A percentile compares a stretch with the other conserved stretches of the same genome.
phyloP scores from a whole-genome alignment of 1,284 basidiomycete species.

The Heterobasidion parviporum region DNA sequence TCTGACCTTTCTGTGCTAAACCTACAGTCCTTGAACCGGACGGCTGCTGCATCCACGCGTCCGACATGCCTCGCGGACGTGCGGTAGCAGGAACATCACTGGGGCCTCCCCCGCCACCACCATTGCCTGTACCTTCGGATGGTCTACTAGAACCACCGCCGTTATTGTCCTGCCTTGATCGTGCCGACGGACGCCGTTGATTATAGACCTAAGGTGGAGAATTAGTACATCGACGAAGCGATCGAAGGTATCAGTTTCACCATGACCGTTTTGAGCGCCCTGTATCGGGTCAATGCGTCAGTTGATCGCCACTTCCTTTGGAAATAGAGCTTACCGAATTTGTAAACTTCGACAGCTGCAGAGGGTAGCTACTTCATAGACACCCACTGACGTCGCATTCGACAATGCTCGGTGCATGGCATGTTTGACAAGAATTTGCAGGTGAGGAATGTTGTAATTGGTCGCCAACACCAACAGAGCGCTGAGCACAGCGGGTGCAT shows the following conservation, averaged over 20 bases:
- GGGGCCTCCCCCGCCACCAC: constrained; percentile 24
- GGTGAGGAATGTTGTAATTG: constrained; percentile 73
- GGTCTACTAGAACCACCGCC: constrained; percentile 30
- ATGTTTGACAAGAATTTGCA: constrained; percentile 78
- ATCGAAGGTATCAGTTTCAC: constrained; percentile 27
- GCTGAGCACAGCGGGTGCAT: constrained; percentile 82
- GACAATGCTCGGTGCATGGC: constrained; percentile 86
- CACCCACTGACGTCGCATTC: constrained; percentile 77
- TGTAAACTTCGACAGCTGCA: constrained; percentile 85
- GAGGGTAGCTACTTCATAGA: constrained; percentile 90
- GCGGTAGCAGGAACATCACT: constrained; percentile 21
- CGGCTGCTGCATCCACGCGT: constrained; percentile 25
- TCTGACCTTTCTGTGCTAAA: constrained; percentile 3
- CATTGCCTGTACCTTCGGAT: constrained; percentile 27
- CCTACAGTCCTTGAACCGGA: constrained; percentile 7
- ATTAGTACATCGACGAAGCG: constrained; percentile 3
- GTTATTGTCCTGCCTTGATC: constrained; percentile 43
- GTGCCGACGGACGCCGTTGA: constrained; percentile 52
- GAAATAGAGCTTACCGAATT: constrained; percentile 51
- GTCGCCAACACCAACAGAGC: constrained; percentile 80
- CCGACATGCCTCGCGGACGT: constrained; percentile 41
- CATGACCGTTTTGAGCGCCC: constrained; percentile 72
- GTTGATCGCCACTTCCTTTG: constrained; percentile 17
- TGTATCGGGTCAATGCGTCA: constrained; percentile 17
- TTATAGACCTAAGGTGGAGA: constrained; percentile 46